Base-by-base conservation (phyloP, 2,329 filamentous ascomycete genomes). In the Parastagonospora nodorum region DNA sequence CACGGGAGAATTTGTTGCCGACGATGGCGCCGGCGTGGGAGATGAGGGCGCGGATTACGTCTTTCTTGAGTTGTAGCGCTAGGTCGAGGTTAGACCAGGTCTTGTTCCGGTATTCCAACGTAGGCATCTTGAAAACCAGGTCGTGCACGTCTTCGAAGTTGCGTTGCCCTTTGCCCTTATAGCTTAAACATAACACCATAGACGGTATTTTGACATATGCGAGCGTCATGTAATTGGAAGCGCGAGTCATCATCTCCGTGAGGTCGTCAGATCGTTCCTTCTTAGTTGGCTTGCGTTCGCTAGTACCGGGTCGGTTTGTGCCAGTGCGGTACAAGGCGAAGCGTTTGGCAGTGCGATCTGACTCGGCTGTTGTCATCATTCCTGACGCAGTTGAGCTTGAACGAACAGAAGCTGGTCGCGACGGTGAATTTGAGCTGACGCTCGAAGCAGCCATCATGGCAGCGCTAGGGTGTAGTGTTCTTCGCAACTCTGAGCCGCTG, bases 81-180 rank as follows among this genome's bases (percentile, higher is more conserved):
- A 99, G 84, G 67, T 99, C 94, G 6, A 99, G 83, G 71, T 97
- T 99, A 6, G 92, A 97, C 94, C 94, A 99, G 8, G 92, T 97
- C 80, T 99, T 99, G 81, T 99, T 99, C 57, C 91, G 86, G 77
- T 96, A 97, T 72, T 99, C 94, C 40, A 99, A 87, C 2, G 89
- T 88, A 3, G 94, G 94, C 76, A 99, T 85, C 30, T 91, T 87
- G 83, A 99, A 99, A 42, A 99, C 94, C 62, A 99, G 95, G 69
- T 97, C 88, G 75, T 99, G 93, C 12, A 99, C 88, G 73, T 99
- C 95, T 76, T 97, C 92, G 50, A 99, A 83, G 66, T 97, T 99
- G 69, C 92, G 90, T 59, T 96, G 90, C 38, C 92, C 91, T 72
- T 92, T 95, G 68, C 95, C 94, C 74, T 97, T 96, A 82, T 97